A percentile compares a stretch with the other conserved stretches of the same genome.
Conservation (phyloP, 331 rosid genomes). For the Quercus lobata region DNA sequence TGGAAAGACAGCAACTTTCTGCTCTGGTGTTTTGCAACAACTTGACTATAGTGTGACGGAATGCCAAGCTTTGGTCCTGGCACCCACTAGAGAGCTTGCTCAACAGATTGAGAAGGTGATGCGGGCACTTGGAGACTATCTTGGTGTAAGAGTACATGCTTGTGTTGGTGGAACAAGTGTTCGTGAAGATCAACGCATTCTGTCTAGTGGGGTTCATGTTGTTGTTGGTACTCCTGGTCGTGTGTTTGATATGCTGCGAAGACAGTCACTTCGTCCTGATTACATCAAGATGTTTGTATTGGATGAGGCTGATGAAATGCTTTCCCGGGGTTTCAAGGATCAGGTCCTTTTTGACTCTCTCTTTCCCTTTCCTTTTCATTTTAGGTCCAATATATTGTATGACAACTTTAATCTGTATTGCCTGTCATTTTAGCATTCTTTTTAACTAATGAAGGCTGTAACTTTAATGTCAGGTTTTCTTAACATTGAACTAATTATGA, state of each 20-base stretch:
- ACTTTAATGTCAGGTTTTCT: not conserved
- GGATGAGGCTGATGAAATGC: conserved; percentile 93
- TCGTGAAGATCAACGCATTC: conserved; percentile 75
- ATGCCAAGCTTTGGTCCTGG: conserved; percentile 76
- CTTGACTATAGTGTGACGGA: conserved; percentile 60
- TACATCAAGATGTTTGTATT: conserved; percentile 71
- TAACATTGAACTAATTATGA: not conserved
- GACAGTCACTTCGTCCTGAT: conserved; percentile 72
- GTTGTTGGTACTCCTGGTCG: conserved; percentile 89
- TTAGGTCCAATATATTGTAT: not conserved
- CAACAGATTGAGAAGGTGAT: conserved; percentile 90
- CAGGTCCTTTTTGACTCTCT: conserved; percentile 41
- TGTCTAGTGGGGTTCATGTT: conserved; percentile 73
- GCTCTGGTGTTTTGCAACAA: conserved; percentile 77
- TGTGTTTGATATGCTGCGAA: conserved; percentile 76
- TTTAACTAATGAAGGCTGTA: not conserved
- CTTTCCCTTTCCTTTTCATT: not conserved
- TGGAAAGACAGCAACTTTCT: conserved; percentile 82
- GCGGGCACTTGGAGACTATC: conserved; percentile 86
- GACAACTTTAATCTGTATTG: not conserved
- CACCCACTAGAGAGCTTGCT: conserved; percentile 84
- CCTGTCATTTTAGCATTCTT: not conserved
- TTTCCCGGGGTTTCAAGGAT: conserved; percentile 76
- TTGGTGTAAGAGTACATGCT: conserved; percentile 77
- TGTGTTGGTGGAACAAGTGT: conserved; percentile 86